Conservation (phyloP, 2,329 filamentous ascomycete genomes). For the Periconia macrospinosa region DNA sequence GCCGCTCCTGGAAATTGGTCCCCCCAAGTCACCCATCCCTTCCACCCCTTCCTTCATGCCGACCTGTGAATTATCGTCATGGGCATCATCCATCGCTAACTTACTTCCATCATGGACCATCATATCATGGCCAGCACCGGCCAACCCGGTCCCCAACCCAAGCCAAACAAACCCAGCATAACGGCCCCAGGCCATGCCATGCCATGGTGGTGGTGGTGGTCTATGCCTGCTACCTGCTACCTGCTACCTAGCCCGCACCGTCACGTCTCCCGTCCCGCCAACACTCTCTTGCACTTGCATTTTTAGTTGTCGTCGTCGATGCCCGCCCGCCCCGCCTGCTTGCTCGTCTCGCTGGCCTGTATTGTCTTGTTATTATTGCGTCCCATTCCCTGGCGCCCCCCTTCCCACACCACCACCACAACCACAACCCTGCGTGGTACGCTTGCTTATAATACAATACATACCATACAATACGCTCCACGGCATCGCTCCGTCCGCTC, state of each 20-base stretch:
- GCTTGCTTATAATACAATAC: not conserved
- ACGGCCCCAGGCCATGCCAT: not conserved
- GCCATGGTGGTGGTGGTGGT: too few relatives aligned
- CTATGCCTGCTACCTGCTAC: too few relatives aligned
- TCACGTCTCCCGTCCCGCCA: not conserved
- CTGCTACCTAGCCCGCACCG: not conserved
- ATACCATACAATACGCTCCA: not conserved
- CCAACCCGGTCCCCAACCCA: not conserved
- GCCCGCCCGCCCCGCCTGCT: too few relatives aligned
- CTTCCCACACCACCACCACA: too few relatives aligned
- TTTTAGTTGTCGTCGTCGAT: not conserved
- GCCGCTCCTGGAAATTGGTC: not conserved
- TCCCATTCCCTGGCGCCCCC: not conserved
- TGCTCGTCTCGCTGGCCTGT: too few relatives aligned
- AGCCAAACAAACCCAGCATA: not conserved
- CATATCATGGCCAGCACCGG: too few relatives aligned
- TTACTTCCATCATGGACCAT: too few relatives aligned
- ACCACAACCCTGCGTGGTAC: not conserved
- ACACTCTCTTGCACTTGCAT: not conserved
- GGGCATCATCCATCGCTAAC: not conserved
- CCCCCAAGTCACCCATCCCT: too few relatives aligned
- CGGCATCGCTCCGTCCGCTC: not conserved
- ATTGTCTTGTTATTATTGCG: not conserved
- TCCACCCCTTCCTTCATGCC: not conserved
- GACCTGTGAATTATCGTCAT: not conserved